These are phyloP conservation scores for Amphicarpaea edgeworthii DNA, from an alignment of 306 rosid species.

Conservation along the genomic window DNA sequence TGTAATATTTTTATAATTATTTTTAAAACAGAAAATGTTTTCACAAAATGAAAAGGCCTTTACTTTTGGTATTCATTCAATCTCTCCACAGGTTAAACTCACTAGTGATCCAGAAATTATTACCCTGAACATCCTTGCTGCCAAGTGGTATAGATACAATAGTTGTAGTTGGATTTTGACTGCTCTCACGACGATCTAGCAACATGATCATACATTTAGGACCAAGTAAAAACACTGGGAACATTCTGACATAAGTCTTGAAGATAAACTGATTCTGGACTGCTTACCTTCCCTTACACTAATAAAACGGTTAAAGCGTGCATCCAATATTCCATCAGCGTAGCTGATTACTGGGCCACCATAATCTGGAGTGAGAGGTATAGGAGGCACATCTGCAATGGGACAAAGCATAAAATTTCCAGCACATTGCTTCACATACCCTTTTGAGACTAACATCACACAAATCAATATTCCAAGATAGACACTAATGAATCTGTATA, in stretches of 20 bases:
- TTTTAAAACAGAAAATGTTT: not conserved
- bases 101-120: conserved; percentile 37
- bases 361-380: conserved; percentile 81
- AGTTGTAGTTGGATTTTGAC: conserved; percentile 68
- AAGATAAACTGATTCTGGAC: not conserved
- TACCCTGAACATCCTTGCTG: conserved; percentile 69
- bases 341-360: conserved; percentile 76
- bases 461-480: conserved; percentile 22
- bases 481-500: conserved; percentile 11
- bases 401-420: conserved; percentile 21
- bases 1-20: not conserved
- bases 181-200: conserved; percentile 79
- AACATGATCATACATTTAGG: conserved; percentile 26
- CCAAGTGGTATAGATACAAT: conserved; percentile 72
- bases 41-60: not conserved
- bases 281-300: conserved; percentile 82
- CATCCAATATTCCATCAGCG: conserved; percentile 89
- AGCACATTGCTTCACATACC: conserved; percentile 29
- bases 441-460: not conserved
- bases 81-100: not conserved
- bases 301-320: conserved; percentile 74
- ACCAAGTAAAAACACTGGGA: conserved; percentile 7
- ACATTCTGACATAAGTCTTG: conserved; percentile 20
- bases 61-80: conserved; percentile 21
- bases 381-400: conserved; percentile 67